Evolutionary conservation across 1,284 basidiomycete genomes (phyloP).

Genomic region (Cerrena zonata): DNA sequence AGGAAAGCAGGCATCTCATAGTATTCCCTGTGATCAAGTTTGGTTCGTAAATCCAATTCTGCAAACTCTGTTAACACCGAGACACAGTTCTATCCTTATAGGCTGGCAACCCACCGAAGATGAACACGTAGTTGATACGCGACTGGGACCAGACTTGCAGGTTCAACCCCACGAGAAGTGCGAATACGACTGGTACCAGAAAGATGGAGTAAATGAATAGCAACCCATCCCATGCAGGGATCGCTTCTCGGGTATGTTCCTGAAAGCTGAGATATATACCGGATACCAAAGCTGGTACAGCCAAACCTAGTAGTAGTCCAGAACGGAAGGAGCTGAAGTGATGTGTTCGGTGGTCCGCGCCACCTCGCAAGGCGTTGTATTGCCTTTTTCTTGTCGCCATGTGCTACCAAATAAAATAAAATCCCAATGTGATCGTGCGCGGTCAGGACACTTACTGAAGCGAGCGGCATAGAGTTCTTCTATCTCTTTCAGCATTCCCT

Average conservation of each 20-base stretch:
- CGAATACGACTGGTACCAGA: conserved; percentile 72
- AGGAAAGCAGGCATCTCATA: conserved; percentile 83
- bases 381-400: conserved; percentile 81
- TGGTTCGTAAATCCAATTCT: conserved; percentile 76
- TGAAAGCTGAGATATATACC: conserved; percentile 67
- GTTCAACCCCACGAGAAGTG: conserved; percentile 77
- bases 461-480: conserved; percentile 68
- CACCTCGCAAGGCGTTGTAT: conserved; percentile 60
- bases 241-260: conserved; percentile 44
- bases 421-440: background rate
- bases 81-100: background rate
- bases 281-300: conserved; percentile 66
- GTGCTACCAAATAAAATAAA: conserved; percentile 41
- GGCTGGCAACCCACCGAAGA: conserved; percentile 58
- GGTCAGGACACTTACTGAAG: conserved; percentile 49
- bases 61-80: background rate
- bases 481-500: conserved; percentile 65
- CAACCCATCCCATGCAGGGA: conserved; percentile 72
- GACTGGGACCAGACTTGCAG: conserved; percentile 70
- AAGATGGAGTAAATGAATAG: conserved; percentile 79
- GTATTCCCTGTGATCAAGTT: conserved; percentile 77
- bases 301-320: conserved; percentile 74
- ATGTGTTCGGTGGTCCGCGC: conserved; percentile 54
- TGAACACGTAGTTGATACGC: conserved; percentile 86
- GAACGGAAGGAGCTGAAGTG: conserved; percentile 74